These are phyloP conservation scores for Rehmannia glutinosa DNA, from an alignment of 257 asterid species.

Conservation along the genomic window DNA sequence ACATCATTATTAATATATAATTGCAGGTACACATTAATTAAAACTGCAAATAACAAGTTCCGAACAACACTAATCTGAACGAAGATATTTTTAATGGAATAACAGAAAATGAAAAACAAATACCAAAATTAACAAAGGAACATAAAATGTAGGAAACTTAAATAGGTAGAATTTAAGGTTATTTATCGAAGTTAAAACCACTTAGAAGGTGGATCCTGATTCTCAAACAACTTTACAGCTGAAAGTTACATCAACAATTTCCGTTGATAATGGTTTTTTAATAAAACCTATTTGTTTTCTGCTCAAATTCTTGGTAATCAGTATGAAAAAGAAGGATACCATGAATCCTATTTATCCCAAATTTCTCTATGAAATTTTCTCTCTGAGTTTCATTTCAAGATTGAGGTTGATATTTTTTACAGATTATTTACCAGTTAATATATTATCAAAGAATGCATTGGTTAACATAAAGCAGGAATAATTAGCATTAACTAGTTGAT, in stretches of 20 bases:
- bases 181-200: not conserved
- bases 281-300: too few relatives aligned
- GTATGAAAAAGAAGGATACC: not conserved
- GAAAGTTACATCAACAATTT: too few relatives aligned
- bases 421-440: not conserved
- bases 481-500: not conserved
- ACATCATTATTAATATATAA: not conserved
- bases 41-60: not conserved
- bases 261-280: too few relatives aligned
- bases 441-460: not conserved
- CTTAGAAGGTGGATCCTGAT: not conserved
- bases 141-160: not conserved
- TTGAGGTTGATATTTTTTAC: too few relatives aligned
- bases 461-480: not conserved
- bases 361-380: not conserved
- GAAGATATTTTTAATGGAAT: not conserved
- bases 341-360: not conserved
- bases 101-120: not conserved
- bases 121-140: not conserved
- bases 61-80: too few relatives aligned
- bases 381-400: too few relatives aligned
- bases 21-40: not conserved
- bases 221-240: too few relatives aligned
- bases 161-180: not conserved
- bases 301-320: too few relatives aligned